Conservation (phyloP, 768 basidiomycete species). For the Psilocybe cyanescens region DNA sequence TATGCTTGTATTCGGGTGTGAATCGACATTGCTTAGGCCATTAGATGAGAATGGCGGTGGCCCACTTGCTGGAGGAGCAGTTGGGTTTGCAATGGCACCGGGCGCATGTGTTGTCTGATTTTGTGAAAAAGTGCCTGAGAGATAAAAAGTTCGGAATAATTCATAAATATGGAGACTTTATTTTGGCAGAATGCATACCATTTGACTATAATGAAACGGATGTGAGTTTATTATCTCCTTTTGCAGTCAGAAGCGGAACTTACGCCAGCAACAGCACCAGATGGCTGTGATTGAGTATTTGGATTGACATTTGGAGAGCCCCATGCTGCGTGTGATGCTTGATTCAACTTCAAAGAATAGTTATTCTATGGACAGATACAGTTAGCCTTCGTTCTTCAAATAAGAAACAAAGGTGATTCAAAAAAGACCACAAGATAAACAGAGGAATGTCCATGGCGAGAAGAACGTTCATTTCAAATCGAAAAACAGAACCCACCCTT, state of each 20-base stretch:
- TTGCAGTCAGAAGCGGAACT: conserved; percentile 17
- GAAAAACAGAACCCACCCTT: conserved; percentile 52
- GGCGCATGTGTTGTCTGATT: conserved; percentile 30
- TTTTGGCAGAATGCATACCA: conserved; percentile 21
- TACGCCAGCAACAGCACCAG: conserved; percentile 27
- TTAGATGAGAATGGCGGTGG: conserved; percentile 39
- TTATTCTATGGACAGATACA: conserved; percentile 46
- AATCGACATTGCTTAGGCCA: conserved; percentile 35
- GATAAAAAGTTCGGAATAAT: conserved; percentile 8
- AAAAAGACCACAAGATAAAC: conserved; percentile 1
- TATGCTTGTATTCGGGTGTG: conserved; percentile 31
- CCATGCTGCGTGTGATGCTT: conserved; percentile 67
- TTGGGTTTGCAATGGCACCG: conserved; percentile 29
- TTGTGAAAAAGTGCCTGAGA: conserved; percentile 25
- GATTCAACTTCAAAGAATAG: conserved; percentile 67
- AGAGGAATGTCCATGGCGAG: conserved; percentile 2
- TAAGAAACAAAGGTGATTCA: conserved; percentile 6
- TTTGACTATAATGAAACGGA: conserved; percentile 26
- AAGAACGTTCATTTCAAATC: not conserved
- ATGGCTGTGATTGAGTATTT: conserved; percentile 36
- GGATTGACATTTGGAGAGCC: conserved; percentile 58
- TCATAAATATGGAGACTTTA: conserved; percentile 12
- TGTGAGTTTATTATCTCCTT: conserved; percentile 7
- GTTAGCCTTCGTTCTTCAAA: conserved; percentile 16
- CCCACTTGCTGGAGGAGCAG: conserved; percentile 27